These are phyloP conservation scores for Candida neerlandica DNA, from an alignment of 1,139 yeast species.

Conservation along the genomic window DNA sequence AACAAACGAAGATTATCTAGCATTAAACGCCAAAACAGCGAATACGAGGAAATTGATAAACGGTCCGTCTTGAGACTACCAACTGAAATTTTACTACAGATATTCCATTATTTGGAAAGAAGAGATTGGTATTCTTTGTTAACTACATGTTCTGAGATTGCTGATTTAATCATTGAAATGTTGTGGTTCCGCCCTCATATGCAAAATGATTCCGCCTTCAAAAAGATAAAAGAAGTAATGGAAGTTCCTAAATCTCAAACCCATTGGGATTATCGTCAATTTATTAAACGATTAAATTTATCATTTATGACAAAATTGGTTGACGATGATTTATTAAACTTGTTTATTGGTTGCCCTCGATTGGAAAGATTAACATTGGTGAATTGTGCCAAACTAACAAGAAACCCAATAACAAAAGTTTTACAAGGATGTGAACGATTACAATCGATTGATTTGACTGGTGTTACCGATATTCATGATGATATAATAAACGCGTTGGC, in stretches of 20 bases:
- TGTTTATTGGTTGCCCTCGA: constrained; percentile 67
- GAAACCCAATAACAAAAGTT: constrained; percentile 61
- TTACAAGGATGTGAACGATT: constrained; percentile 66
- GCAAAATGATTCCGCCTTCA: constrained; percentile 55
- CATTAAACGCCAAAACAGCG: constrained; percentile 15
- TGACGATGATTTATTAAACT: constrained; percentile 59
- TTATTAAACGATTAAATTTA: constrained; percentile 79
- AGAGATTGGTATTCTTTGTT: constrained; percentile 70
- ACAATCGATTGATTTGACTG: constrained; percentile 87
- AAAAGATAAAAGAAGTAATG: constrained; percentile 58
- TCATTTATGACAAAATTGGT: constrained; percentile 72
- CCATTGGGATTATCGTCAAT: constrained; percentile 71
- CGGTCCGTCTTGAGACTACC: constrained; percentile 63
- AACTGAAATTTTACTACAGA: constrained; percentile 73
- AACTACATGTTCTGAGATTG: constrained; percentile 83
- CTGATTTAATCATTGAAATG: constrained; percentile 74
- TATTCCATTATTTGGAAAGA: constrained; percentile 67
- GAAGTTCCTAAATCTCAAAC: constrained; percentile 49
- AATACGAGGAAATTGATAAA: constrained; percentile 11
- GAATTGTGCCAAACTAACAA: constrained; percentile 70
- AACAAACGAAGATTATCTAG: constrained; percentile 27
- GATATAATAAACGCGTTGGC: constrained; percentile 74
- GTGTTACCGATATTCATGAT: constrained; percentile 71
- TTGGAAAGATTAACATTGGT: constrained; percentile 86
- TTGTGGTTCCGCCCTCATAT: constrained; percentile 90